phyloP scores from a whole-genome alignment of 2,329 filamentous ascomycete genomes.

The Fusarium paranaense region DNA sequence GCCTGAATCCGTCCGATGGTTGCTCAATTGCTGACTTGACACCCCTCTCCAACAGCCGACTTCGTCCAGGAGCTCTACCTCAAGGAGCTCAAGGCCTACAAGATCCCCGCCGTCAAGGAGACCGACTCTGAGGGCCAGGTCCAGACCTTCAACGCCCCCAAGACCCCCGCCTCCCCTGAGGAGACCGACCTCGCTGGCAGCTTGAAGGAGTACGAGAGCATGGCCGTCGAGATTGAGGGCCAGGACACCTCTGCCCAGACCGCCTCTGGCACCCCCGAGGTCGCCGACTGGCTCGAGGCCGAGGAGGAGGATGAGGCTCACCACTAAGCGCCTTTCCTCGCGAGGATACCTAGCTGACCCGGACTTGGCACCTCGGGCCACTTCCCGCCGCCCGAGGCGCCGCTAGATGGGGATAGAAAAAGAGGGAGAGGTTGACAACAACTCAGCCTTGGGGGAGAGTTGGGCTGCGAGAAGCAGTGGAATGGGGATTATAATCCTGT shows the following conservation, averaged over 20 bases:
- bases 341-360: constrained; percentile 12
- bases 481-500: constrained; percentile 48
- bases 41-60: constrained; percentile 74
- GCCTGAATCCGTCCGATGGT: background rate
- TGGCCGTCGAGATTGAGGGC: constrained; percentile 95
- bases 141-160: constrained; percentile 84
- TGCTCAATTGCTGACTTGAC: constrained; percentile 43
- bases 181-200: constrained; percentile 92
- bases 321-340: constrained; percentile 56
- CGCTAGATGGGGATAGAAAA: constrained; percentile 22
- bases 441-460: constrained; percentile 12
- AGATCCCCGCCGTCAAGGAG: constrained; percentile 84
- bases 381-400: constrained; percentile 23
- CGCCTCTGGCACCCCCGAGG: constrained; percentile 66
- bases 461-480: constrained; percentile 35
- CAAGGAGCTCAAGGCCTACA: constrained; percentile 95
- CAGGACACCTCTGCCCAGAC: constrained; percentile 73
- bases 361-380: constrained; percentile 9
- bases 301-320: constrained; percentile 71
- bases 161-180: constrained; percentile 88
- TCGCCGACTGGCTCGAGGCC: constrained; percentile 85
- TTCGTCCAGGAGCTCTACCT: constrained; percentile 98
- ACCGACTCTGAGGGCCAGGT: constrained; percentile 91
- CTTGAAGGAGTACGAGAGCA: constrained; percentile 93
- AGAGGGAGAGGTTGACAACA: constrained; percentile 30